Evolutionary conservation across 2,329 filamentous ascomycete genomes (phyloP), one percentile per base, ranked within the genome.

Genomic region (Tolypocladium tundrense): DNA sequence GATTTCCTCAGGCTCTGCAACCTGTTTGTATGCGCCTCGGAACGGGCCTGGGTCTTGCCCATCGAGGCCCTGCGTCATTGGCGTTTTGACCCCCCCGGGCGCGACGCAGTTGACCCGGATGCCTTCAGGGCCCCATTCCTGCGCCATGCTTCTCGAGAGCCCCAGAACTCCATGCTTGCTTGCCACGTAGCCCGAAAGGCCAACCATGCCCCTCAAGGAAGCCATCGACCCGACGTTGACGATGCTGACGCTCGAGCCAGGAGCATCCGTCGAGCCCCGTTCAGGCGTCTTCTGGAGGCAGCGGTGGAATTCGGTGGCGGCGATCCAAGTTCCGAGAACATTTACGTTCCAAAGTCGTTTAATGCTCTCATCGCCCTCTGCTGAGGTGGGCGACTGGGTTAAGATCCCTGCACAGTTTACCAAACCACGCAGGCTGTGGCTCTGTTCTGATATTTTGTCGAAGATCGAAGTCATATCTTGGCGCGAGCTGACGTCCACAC

Each of bases 61-160:
- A 10, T 37, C 35, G 10, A 37, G 11, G 9, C 35, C 35, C 35
- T 37, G 35, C 35, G 35, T 74, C 70, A 79, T 73, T 0, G 75
- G 75, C 4, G 77, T 79, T 45, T 75, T 72, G 35, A 79, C 86
- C 62, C 86, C 84, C 0, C 86, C 86, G 0, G 86, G 85, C 39
- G 81, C 85, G 57, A 88, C 79, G 31, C 83, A 86, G 69, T 88
- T 74, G 21, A 73, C 64, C 21, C 71, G 61, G 40, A 74, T 70
- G 1, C 66, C 66, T 33, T 72, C 67, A 7, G 50, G 39, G 5
- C 40, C 58, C 55, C 51, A 59, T 41, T 57, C 51, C 42, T 54
- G 48, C 4, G 58, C 58, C 33, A 54, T 27, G 9, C 41, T 19
- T 16, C 55, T 51, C 19, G 58, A 42, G 16, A 59, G 51, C 6